These are phyloP conservation scores for Cryphonectria radicalis DNA, from an alignment of 2,329 filamentous ascomycete genomes.

Conservation along the genomic window DNA sequence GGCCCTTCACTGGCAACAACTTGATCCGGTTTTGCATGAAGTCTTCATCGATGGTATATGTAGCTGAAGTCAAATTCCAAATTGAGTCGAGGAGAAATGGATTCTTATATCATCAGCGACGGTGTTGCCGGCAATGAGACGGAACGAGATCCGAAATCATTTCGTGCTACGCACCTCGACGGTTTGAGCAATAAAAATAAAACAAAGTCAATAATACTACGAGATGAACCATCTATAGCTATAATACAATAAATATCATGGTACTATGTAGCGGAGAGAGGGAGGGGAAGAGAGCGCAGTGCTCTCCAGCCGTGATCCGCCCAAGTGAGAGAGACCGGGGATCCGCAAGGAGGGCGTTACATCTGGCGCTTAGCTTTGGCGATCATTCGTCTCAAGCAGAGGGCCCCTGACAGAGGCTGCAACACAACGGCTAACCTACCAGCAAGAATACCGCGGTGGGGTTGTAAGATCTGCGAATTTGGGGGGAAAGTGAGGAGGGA, in stretches of 20 bases:
- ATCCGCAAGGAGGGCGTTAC: conserved; percentile 1
- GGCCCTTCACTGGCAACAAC: not conserved
- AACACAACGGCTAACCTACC: not conserved
- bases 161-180: not conserved
- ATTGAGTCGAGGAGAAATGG: not conserved
- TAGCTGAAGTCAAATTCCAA: not conserved
- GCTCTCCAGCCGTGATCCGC: conserved; percentile 17
- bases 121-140: not conserved
- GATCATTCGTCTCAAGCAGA: conserved; percentile 27
- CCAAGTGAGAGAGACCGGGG: conserved; percentile 5
- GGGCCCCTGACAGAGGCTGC: conserved; percentile 20
- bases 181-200: not conserved
- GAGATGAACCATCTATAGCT: not conserved
- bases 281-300: not conserved
- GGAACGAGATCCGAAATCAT: not conserved
- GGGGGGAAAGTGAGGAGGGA: conserved; percentile 10
- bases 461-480: conserved; percentile 24
- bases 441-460: conserved; percentile 2
- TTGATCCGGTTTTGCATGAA: no score
- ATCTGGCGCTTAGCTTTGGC: conserved; percentile 22
- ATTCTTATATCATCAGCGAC: not conserved
- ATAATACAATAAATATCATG: not conserved
- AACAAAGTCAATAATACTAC: not conserved
- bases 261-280: no score
- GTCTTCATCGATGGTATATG: not conserved